Base-by-base conservation (phyloP, 2,329 filamentous ascomycete species). In the Alternaria consortialis region DNA sequence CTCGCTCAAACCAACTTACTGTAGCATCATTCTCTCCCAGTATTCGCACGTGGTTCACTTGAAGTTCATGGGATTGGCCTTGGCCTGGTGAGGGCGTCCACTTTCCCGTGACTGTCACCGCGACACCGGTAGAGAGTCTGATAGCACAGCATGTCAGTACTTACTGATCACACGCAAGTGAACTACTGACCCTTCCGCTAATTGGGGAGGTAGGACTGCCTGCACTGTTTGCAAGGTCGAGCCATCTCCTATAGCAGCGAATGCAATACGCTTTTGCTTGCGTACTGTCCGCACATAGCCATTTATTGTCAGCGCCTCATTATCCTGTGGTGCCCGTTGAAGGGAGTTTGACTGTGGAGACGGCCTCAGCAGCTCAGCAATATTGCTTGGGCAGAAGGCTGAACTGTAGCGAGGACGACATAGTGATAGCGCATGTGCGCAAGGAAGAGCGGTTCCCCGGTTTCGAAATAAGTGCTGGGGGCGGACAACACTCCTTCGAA, bases 161-260 rank as follows among this genome's bases (percentile, higher is more conserved):
- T 20, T 50, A 32, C 46, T 53, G 25, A 48, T n/a, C 23, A 46
- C 25, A 51, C 52, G 20, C 20, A 46, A 43, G 31, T 23, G 42
- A 31, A 47, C 20, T 53, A 83, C 89, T 77, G 85, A 96, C 92
- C 89, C 87, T 79, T 89, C 84, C 67, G 90, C 89, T 74, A 93
- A 84, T 47, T 86, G 84, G 65, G 91, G 90, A 56, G 87, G 87
- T 68, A 97, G 82, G 47, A 97, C 88, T 46, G 90, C 92, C 81
- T 99, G 95, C 56, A 98, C 79, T 29, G 92, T 84, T 63, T 89
- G 84, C 68, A 92, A 83, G 42, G 91, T 93, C 12, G 93, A 96
- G 44, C 95, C 95, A 83, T 99, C 95, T 11, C 90, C 90, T 53
- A 98, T 84, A 61, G 93, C 87, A 53, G 94, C 90, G 80, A 99